A percentile compares a stretch with the other conserved stretches of the same genome.
phyloP scores from a whole-genome alignment of 768 basidiomycete genomes.

The Lyophyllum shimeji region DNA sequence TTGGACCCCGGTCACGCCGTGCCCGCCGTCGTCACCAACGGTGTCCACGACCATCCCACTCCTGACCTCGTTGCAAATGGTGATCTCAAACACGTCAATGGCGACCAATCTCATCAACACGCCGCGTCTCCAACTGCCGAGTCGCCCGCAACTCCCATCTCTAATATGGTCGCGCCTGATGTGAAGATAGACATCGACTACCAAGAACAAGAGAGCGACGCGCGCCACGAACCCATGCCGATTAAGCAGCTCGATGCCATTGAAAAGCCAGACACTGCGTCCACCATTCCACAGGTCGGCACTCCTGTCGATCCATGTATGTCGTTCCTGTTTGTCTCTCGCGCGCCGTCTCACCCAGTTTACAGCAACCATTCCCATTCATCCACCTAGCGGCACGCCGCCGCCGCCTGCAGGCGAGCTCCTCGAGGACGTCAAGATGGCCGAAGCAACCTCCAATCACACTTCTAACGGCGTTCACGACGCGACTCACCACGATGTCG shows the following conservation, averaged over 20 bases:
- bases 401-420: slow-evolving; percentile 41
- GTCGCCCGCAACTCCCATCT: slow-evolving; percentile 64
- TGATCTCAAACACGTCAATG: slow-evolving; percentile 36
- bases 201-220: slow-evolving; percentile 67
- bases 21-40: slow-evolving; percentile 27
- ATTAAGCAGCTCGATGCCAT: slow-evolving; percentile 43
- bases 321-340: slow-evolving; percentile 22
- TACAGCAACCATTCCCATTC: slow-evolving; percentile 43
- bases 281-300: slow-evolving; percentile 42
- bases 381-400: slow-evolving; percentile 45
- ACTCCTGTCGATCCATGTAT: slow-evolving; percentile 54
- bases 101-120: slow-evolving; percentile 27
- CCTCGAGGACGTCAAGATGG: slow-evolving; percentile 58
- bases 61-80: slow-evolving; percentile 33
- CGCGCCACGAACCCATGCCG: slow-evolving; percentile 56
- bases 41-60: slow-evolving; percentile 34
- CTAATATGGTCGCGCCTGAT: slow-evolving; percentile 45
- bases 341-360: slow-evolving; percentile 20
- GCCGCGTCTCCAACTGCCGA: slow-evolving; percentile 42
- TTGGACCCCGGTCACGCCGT: slow-evolving; percentile 34
- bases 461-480: slow-evolving; percentile 31
- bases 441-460: slow-evolving; percentile 38
- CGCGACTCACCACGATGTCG: slow-evolving; percentile 33
- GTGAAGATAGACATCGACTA: slow-evolving; percentile 65
- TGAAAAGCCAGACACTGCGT: slow-evolving; percentile 40